Evolutionary conservation across 768 basidiomycete species (phyloP), one percentile per base, ranked within the genome.

Genomic region (Kwoniella mangroviensis): DNA sequence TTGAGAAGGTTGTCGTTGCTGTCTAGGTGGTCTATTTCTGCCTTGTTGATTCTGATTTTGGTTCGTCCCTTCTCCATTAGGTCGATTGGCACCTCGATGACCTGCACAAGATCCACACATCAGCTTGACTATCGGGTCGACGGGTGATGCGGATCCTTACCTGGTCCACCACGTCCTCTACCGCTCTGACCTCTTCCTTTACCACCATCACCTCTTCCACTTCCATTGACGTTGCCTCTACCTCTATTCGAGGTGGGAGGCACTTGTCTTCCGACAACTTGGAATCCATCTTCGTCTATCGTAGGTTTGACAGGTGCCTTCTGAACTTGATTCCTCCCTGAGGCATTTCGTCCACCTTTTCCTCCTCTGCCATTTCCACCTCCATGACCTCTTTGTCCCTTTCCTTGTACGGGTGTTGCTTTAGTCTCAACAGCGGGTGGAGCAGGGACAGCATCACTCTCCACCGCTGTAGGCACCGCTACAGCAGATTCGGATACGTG

Each of bases 211-310:
- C 65, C 63, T 34, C 57, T 21, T 5, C 68, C 56, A 52, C 68
- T 17, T 42, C 26, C 49, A 52, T 24, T 49, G 34, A 22, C 56
- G 19, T 60, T 57, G 43, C 61, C 63, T n/a, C 68, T 21, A 43
- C 62, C 58, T 62, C 66, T 56, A 13, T 54, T 24, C 21, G 68
- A n/a, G 2, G 41, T 3, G 19, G 45, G 40, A 6, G 43, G 57
- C 24, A 19, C 51, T 49, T 54, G 65, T 57, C 72, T 67, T 12
- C 73, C 73, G n/a, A 75, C 76, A 40, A 72, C 68, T 66, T 76
- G 75, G 65, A 79, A 79, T 42, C 78, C 78, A 58, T 79, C 78
- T 52, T 71, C 78, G 59, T 79, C 78, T 2, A 76, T 65, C 1
- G 65, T 62, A 22, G 65, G 61, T 40, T 57, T 61, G n/a, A 53